phyloP scores from a whole-genome alignment of 2,329 filamentous ascomycete genomes.

The Westerdykella aurantiaca region DNA sequence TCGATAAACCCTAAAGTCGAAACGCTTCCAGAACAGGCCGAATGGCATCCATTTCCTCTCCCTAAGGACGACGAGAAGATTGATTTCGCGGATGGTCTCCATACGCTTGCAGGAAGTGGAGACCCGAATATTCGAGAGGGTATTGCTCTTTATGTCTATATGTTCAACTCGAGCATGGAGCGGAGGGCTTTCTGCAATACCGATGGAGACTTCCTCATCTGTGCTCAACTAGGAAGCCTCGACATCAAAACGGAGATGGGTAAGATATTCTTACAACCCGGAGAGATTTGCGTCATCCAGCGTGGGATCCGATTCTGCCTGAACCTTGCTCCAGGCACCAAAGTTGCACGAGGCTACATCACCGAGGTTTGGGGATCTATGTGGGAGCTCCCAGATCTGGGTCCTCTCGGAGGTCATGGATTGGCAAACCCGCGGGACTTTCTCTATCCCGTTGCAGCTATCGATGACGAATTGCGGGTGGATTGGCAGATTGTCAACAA shows the following conservation, averaged over 20 bases:
- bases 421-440: slow-evolving; percentile 39
- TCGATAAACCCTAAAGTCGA: slow-evolving; percentile 45
- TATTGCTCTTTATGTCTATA: slow-evolving; percentile 47
- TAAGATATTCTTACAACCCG: slow-evolving; percentile 35
- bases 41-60: slow-evolving; percentile 42
- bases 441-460: slow-evolving; percentile 34
- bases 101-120: slow-evolving; percentile 47
- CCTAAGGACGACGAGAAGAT: slow-evolving; percentile 35
- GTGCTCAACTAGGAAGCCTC: slow-evolving; percentile 32
- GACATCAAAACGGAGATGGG: slow-evolving; percentile 39
- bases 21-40: slow-evolving; percentile 48
- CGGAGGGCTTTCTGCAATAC: slow-evolving; percentile 44
- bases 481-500: slow-evolving; percentile 34
- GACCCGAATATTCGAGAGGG: slow-evolving; percentile 49
- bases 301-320: slow-evolving; percentile 37
- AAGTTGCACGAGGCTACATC: slow-evolving; percentile 36
- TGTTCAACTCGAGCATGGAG: slow-evolving; percentile 44
- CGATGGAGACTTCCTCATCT: slow-evolving; percentile 37
- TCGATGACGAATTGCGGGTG: slow-evolving; percentile 33
- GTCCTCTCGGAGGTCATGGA: slow-evolving; percentile 38
- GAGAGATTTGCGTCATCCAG: slow-evolving; percentile 39
- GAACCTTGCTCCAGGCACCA: slow-evolving; percentile 28
- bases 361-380: slow-evolving; percentile 39
- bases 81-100: slow-evolving; percentile 46
- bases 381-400: slow-evolving; percentile 38